Evolutionary conservation across 345 rosid genomes (phyloP), one percentile per base, ranked within the genome.

Genomic region (Lepidium aucheri): DNA sequence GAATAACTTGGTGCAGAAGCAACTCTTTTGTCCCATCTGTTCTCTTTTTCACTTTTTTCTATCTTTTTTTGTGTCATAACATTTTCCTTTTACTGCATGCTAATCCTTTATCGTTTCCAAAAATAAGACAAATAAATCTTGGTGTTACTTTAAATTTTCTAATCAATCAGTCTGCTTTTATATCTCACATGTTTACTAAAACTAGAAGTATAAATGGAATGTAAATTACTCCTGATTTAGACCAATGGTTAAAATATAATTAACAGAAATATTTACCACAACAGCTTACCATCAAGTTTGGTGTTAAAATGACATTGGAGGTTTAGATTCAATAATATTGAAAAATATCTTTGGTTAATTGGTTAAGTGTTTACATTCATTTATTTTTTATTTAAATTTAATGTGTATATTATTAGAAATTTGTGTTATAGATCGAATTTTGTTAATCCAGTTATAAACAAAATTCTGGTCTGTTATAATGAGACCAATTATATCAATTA

Each of bases 1-100:
- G 76, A 72, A 72, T 64, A 64, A 72, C 76, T 49, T 64, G 65
- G 41, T 72, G 46, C 52, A 47, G 26, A 72, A 65, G 76, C 65
- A 72, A 72, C 44, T 32, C 39, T 24, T 56, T 64, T 64, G 64
- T 55, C 45, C 13, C 60, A 40, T 64, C 14, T 72, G 30, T 39
- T 63, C 10, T 70, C 58, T 63, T 69, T 62, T 42, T 32, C n/a
- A 43, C 55, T 35, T 60, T 60, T 53, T 9, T n/a, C 35, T 1
- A 49, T 55, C 36, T 63, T 71, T 12, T 36, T 12, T 36, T 36
- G 9, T 13, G 6, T 54, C 43, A 30, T 52, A 45, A 43, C 24
- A 28, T 12, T 53, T 33, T 6, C 40, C 32, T 53, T 70, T 53
- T 9, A 43, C 47, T 52, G 24, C 55, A 53, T 52, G 55, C 47